Conservation (phyloP, 2,329 filamentous ascomycete genomes). For the Hypoxylon sp. region DNA sequence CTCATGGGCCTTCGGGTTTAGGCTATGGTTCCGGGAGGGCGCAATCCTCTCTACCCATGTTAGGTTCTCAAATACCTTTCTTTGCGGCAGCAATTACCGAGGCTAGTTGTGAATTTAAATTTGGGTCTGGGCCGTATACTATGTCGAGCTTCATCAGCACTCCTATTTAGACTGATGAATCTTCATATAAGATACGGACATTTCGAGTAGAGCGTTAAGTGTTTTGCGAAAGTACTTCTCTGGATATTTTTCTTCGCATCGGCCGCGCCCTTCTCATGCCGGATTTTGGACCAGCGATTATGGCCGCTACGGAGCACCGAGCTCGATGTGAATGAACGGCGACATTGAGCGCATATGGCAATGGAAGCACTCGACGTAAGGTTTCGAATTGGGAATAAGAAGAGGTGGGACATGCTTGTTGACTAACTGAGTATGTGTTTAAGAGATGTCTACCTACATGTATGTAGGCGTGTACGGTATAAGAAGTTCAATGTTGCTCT, state of each 20-base stretch:
- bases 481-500: not conserved
- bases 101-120: slow-evolving; percentile 82
- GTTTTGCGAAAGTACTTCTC: slow-evolving; percentile 77
- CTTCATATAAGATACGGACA: slow-evolving; percentile 63
- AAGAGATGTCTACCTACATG: not conserved
- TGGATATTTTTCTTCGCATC: slow-evolving; percentile 84
- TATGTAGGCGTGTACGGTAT: no score
- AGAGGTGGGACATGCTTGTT: slow-evolving; percentile 44
- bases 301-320: slow-evolving; percentile 74
- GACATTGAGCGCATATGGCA: slow-evolving; percentile 63
- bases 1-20: slow-evolving; percentile 39
- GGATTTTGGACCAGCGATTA: slow-evolving; percentile 96
- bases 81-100: slow-evolving; percentile 82
- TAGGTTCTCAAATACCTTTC: slow-evolving; percentile 67
- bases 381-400: slow-evolving; percentile 30
- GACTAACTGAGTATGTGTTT: not conserved
- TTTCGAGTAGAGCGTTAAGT: slow-evolving; percentile 82
- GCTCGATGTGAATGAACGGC: slow-evolving; percentile 65
- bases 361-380: slow-evolving; percentile 29
- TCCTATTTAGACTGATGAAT: slow-evolving; percentile 16
- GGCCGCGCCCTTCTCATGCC: slow-evolving; percentile 90
- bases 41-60: slow-evolving; percentile 33
- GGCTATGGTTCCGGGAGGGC: slow-evolving; percentile 38
- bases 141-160: slow-evolving; percentile 29
- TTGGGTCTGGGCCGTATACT: slow-evolving; percentile 83